These are phyloP conservation scores for Leishmania braziliensis DNA, from an alignment of 208 protist species.

Conservation along the genomic window DNA sequence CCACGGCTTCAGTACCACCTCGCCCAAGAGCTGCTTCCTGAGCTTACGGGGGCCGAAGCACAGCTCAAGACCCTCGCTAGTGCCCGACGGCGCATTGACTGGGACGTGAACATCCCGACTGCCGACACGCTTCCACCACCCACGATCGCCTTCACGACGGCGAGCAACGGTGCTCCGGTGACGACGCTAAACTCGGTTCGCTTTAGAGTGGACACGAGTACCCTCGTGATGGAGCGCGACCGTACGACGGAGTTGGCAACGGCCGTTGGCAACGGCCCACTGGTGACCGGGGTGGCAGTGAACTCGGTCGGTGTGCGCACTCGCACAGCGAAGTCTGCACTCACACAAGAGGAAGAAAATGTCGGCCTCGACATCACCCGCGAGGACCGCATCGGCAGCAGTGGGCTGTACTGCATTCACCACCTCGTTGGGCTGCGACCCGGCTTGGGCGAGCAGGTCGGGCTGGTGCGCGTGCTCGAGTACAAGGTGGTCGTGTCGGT, in stretches of 20 bases:
- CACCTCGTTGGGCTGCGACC: conserved; percentile 53
- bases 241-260: conserved; percentile 12
- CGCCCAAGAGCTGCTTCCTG: conserved; percentile 47
- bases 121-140: conserved; percentile 49
- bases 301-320: not conserved
- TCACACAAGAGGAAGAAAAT: conserved; percentile 22
- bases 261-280: not conserved
- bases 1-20: conserved; percentile 29
- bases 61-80: conserved; percentile 44
- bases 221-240: conserved; percentile 30
- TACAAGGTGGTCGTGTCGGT: conserved; percentile 46
- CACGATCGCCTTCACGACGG: conserved; percentile 58
- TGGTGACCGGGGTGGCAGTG: not conserved
- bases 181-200: conserved; percentile 14
- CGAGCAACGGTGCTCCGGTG: conserved; percentile 31
- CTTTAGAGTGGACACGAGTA: conserved; percentile 39
- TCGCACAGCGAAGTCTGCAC: not conserved
- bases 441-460: conserved; percentile 59
- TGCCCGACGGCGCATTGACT: conserved; percentile 52
- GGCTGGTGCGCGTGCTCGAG: conserved; percentile 69
- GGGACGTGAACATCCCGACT: conserved; percentile 58
- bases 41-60: conserved; percentile 39
- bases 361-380: conserved; percentile 24
- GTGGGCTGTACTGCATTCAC: conserved; percentile 43
- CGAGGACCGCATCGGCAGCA: conserved; percentile 35